Percentiles rank a stretch among this genome's conserved stretches.
These are phyloP conservation scores for Stylosanthes scabra DNA, from an alignment of 331 rosid genomes.

Conservation along the genomic window DNA sequence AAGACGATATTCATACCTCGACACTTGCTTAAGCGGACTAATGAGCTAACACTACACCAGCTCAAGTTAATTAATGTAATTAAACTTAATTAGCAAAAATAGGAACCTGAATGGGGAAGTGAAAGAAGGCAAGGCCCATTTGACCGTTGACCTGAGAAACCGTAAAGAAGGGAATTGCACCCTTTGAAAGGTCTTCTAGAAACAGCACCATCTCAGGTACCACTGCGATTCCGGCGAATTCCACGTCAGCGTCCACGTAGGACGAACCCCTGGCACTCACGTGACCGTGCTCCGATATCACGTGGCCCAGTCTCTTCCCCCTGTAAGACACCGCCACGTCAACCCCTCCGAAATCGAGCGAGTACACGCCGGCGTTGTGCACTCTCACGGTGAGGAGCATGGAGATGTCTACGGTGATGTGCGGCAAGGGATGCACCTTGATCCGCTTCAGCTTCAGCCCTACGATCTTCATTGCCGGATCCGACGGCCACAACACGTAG, in stretches of 20 bases:
- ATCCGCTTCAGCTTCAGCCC: slow-evolving; percentile 54
- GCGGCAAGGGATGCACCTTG: slow-evolving; percentile 64
- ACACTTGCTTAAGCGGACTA: no score
- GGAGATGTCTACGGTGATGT: slow-evolving; percentile 61
- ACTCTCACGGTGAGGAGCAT: slow-evolving; percentile 59
- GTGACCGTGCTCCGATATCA: slow-evolving; percentile 56
- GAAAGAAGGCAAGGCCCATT: slow-evolving; percentile 56
- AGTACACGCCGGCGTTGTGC: slow-evolving; percentile 63
- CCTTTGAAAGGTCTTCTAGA: slow-evolving; percentile 74
- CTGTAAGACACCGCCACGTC: slow-evolving; percentile 75
- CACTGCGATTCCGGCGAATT: slow-evolving; percentile 56
- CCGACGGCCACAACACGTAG: slow-evolving; percentile 67
- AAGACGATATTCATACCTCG: no score
- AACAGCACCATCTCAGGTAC: slow-evolving; percentile 64
- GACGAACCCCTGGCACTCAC: slow-evolving; percentile 72
- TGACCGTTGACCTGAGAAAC: slow-evolving; percentile 53
- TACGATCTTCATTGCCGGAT: slow-evolving; percentile 63
- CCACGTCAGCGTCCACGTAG: slow-evolving; percentile 73
- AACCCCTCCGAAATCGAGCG: slow-evolving; percentile 53
- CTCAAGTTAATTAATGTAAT: not conserved
- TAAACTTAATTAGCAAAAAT: not conserved
- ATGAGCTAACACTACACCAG: no score
- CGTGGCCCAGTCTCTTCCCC: slow-evolving; percentile 73
- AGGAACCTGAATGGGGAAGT: slow-evolving; percentile 65
- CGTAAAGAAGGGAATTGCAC: slow-evolving; percentile 65